Base-by-base conservation (phyloP, 495 filamentous ascomycete genomes). In the Margaritispora aquatica region DNA sequence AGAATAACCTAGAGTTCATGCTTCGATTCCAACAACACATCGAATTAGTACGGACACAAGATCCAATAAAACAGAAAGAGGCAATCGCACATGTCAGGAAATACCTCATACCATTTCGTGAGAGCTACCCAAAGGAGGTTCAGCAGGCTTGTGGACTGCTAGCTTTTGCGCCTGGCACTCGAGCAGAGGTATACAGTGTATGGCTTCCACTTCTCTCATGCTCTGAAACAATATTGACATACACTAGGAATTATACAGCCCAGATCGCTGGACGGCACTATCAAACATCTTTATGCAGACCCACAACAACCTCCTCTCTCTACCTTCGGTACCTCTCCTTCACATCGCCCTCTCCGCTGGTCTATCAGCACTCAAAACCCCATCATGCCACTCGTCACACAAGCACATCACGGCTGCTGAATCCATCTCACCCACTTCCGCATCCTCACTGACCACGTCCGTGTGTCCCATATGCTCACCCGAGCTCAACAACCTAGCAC, bases 1-100 rank as follows among this genome's bases (percentile, higher is more conserved):
- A 93, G 87, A 91, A 87, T 64, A 90, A 88, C 52, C 80, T 98
- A 26, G 95, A 97, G 69, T 94, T 96, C 68, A 88, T 96, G 77
- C 80, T 98, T 10, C 84, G 95, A n/a, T 77, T 95, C 63, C 94
- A 98, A 72, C 91, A 97, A 69, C 97, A 89, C 70, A 92, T 97
- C 62, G 94, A 97, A 69, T 78, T 97, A 57, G 81, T 95, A 53
- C 79, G 94, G 44, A 83, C 75, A 34, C 78, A 79, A 46, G 73
- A 84, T 19, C 75, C 70, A 27, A 49, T 66, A 3, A 88, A 87
- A 63, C 77, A 86, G 24, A 66, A 84, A 54, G 90, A 96, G 58
- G 88, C 92, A n/a, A 86, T 88, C 58, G 68, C 73, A 21, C 87
- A 97, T 70, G 92, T 91, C 5, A 86, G 80, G 66, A 96, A 89